phyloP scores from a whole-genome alignment of 1,284 basidiomycete genomes.

The Puccinia triticina region DNA sequence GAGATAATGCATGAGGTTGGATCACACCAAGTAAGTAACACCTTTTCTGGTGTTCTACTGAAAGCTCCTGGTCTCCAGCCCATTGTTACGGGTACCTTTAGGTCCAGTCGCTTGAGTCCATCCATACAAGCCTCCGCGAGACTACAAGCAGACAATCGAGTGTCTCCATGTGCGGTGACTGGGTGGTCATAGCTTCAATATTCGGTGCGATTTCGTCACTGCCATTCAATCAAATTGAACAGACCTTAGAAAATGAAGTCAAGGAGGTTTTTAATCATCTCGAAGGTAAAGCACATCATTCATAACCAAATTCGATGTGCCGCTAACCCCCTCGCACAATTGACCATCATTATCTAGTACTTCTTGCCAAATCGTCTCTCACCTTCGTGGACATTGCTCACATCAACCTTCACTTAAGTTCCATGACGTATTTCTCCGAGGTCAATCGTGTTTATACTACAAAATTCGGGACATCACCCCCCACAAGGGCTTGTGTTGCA shows the following conservation, averaged over 20 bases:
- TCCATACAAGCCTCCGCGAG: constrained; percentile 4
- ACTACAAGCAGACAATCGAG: background rate
- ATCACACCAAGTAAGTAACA: background rate
- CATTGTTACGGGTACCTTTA: background rate
- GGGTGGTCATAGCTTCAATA: constrained; percentile 40
- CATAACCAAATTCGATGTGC: background rate
- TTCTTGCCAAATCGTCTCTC: constrained; percentile 64
- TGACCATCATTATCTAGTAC: constrained; percentile 61
- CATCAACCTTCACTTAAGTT: constrained; percentile 81
- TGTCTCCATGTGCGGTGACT: constrained; percentile 8
- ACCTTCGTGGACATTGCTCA: constrained; percentile 71
- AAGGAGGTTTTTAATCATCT: constrained; percentile 66
- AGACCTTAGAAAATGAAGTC: constrained; percentile 65
- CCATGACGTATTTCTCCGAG: constrained; percentile 73
- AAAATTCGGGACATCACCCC: constrained; percentile 87
- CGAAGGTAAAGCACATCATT: constrained; percentile 56
- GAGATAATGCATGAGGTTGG: background rate
- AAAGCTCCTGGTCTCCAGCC: background rate
- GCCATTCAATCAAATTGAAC: constrained; percentile 62
- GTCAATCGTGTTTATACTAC: constrained; percentile 77
- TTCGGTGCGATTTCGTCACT: constrained; percentile 30
- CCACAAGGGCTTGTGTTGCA: constrained; percentile 86
- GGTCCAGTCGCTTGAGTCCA: background rate
- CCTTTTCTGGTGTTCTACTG: background rate
- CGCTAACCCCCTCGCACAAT: background rate